phyloP scores from a whole-genome alignment of 2,329 filamentous ascomycete species.

The Lachnellula suecica region DNA sequence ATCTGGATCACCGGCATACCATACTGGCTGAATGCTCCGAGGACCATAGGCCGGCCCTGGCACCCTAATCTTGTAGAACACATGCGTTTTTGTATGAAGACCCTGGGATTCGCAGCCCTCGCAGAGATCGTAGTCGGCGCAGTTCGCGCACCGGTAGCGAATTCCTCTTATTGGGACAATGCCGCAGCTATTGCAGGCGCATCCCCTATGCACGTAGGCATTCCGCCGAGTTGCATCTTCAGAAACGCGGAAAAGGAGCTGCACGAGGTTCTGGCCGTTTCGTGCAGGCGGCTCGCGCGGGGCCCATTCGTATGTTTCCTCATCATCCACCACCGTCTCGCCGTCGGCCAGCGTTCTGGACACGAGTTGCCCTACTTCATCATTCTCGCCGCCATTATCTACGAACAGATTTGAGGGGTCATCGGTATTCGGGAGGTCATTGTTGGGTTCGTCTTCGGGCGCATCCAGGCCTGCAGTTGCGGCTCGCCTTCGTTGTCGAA shows the following conservation, averaged over 20 bases:
- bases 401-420: constrained; percentile 11
- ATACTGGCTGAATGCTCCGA: constrained; percentile 76
- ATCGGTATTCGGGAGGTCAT: background rate
- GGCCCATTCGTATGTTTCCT: constrained; percentile 20
- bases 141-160: constrained; percentile 93
- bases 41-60: constrained; percentile 83
- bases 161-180: constrained; percentile 87
- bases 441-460: too few relatives aligned
- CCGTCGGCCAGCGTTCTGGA: constrained; percentile 29
- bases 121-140: constrained; percentile 92
- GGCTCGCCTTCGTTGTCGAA: constrained; percentile 43
- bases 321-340: constrained; percentile 33
- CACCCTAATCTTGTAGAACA: constrained; percentile 94
- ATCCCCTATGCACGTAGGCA: constrained; percentile 88
- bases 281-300: constrained; percentile 35
- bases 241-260: constrained; percentile 85
- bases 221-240: constrained; percentile 88
- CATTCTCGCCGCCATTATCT: constrained; percentile 31
- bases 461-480: constrained; percentile 3
- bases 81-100: constrained; percentile 79
- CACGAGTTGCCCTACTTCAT: constrained; percentile 30
- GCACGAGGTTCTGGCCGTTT: constrained; percentile 76
- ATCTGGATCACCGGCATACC: constrained; percentile 86
- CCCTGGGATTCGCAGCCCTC: constrained; percentile 84
- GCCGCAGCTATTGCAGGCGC: constrained; percentile 87